Evolutionary conservation across 768 basidiomycete genomes (phyloP), one percentile per base, ranked within the genome.

Genomic region (Dentipellis fragilis): DNA sequence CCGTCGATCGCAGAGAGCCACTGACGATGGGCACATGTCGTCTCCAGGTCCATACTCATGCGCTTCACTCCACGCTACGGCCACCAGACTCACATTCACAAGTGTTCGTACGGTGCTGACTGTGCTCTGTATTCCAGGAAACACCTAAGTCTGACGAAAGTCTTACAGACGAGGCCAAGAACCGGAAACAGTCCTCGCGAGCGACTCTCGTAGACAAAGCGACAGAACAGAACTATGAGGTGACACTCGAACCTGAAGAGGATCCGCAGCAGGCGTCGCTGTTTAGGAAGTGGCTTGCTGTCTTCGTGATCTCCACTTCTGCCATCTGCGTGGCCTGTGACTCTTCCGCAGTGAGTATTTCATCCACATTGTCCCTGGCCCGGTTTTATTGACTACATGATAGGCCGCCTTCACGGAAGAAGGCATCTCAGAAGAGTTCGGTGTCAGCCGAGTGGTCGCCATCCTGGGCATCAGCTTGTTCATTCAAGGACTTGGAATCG

Each of bases 381-480:
- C 34, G 17, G 16, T 37, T 21, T 16, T 23, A 2, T 34, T 56
- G n/a, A 46, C n/a, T 38, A 12, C 4, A 12, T 17, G 6, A 11
- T 51, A 69, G 70, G 66, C 71, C 0, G 66, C 71, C 2, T 67
- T 64, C 10, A 73, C 74, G 2, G 76, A 78, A 57, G 58, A 54
- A 5, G 72, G 70, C 5, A 65, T 76, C 19, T 62, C 70, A 49
- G 37, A 48, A 6, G 67, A 73, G 22, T 77, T 76, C 53, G 57
- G 65, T 36, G 65, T 77, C 19, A 64, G 67, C 10, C 57, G 59
- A 10, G 71, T 73, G 56, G 73, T 78, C 19, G 67, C 73, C 10
- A 74, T 71, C 22, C 66, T 77, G 16, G 64, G 63, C 35, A 65
- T 78, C 22, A 71, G 70, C 14, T 61, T 76, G 3, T 77, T 75